Percentiles rank a stretch among this genome's conserved stretches.
These are phyloP conservation scores for Pestalotiopsis sp. DNA, from an alignment of 2,329 filamentous ascomycete species.

Conservation along the genomic window DNA sequence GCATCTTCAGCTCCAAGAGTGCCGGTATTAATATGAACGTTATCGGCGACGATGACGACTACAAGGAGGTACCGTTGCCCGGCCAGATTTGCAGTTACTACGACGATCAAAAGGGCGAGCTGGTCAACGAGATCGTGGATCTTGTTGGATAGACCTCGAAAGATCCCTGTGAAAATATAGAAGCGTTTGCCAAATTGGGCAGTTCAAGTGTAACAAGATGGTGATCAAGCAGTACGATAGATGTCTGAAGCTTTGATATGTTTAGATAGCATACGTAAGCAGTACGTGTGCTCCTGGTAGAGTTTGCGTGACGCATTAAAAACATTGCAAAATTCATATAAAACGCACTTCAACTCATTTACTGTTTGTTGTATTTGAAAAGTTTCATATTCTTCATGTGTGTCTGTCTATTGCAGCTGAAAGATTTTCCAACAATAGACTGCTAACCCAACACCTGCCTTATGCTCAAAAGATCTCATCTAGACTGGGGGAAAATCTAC, in stretches of 20 bases:
- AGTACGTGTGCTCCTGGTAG: background rate
- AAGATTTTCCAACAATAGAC: background rate
- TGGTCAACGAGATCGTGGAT: conserved; percentile 94
- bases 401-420: too few relatives aligned
- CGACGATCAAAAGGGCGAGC: conserved; percentile 68
- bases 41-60: conserved; percentile 76
- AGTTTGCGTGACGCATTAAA: background rate
- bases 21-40: conserved; percentile 86
- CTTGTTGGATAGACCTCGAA: conserved; percentile 74
- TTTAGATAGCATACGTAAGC: background rate
- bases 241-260: background rate
- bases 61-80: conserved; percentile 83
- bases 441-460: background rate
- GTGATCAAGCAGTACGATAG: background rate
- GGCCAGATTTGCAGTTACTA: conserved; percentile 84
- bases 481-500: background rate
- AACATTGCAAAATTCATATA: background rate
- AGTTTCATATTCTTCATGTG: too few relatives aligned
- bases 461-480: background rate
- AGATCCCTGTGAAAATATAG: background rate
- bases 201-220: background rate
- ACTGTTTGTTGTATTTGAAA: too few relatives aligned
- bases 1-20: conserved; percentile 89
- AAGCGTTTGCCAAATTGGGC: background rate
- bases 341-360: too few relatives aligned